Conservation (phyloP, 257 asterid genomes). For the Ehretia macrophylla region DNA sequence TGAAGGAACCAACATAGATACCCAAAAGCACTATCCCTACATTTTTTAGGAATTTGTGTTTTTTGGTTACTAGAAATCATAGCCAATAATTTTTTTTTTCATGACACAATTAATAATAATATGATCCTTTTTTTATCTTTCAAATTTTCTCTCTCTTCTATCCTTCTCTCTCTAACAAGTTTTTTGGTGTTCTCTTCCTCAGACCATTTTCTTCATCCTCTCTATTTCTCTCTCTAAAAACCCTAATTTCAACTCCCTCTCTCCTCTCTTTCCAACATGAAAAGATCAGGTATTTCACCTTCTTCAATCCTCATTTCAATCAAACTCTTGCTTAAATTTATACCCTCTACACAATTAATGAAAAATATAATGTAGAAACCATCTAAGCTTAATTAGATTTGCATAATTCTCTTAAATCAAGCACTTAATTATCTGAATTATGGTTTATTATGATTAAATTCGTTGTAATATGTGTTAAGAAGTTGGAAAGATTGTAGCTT, state of each 20-base stretch:
- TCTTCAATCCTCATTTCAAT: constrained; percentile 20
- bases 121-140: constrained; percentile 20
- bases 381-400: constrained; percentile 29
- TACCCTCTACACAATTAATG: not conserved
- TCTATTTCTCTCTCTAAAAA: constrained; percentile 33
- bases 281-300: constrained; percentile 38
- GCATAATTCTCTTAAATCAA: constrained; percentile 23
- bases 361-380: not conserved
- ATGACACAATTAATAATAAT: constrained; percentile 7
- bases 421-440: constrained; percentile 26
- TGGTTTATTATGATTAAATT: constrained; percentile 11
- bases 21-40: constrained; percentile 1
- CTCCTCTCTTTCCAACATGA: constrained; percentile 22
- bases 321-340: constrained; percentile 9
- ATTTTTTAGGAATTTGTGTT: constrained; percentile 4
- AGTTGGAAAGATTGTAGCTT: constrained; percentile 4
- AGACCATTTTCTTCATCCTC: constrained; percentile 21
- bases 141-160: constrained; percentile 8
- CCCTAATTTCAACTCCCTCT: constrained; percentile 50
- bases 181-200: constrained; percentile 7
- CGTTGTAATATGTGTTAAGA: not conserved
- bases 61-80: constrained; percentile 11
- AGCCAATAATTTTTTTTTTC: constrained; percentile 25
- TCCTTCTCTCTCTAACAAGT: constrained; percentile 15
- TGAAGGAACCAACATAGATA: no score